Evolutionary conservation across 495 filamentous ascomycete species (phyloP), one percentile per base, ranked within the genome.

Genomic region (Ramalina peruviana): DNA sequence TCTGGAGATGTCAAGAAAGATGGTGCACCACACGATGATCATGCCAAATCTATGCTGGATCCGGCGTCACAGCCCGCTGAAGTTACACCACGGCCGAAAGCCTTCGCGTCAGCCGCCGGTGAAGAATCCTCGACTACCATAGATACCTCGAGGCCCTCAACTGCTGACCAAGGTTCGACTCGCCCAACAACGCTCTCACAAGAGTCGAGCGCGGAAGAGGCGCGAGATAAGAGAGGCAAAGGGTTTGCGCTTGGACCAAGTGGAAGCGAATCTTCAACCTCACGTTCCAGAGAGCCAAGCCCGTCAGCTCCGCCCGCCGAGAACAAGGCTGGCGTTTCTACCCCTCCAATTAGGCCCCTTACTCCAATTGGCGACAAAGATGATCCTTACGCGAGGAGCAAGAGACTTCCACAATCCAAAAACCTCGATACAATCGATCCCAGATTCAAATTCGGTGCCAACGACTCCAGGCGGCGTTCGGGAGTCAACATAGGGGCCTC

Each of bases 321-420:
- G 42, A 69, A 68, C 49, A 77, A 71, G 52, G 73, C 76, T 16
- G 78, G 79, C 53, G 74, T 70, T 25, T 62, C 63, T 21, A 80
- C 79, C n/a, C 79, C 78, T 21, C 71, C 75, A 50, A 74, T 72
- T 19, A 72, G 81, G 25, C 80, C 87, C 16, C 84, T 85, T 52
- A 88, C 86, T 38, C 89, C 87, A 4, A 70, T 78, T 11, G 87
- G 83, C 16, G 88, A 94, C 33, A 78, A 69, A 21, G 85, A 94
- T 62, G 88, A 97, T 60, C 88, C 90, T 7, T 94, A 94, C 63
- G 83, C 86, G 15, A 82, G 86, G 49, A 82, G 76, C 59, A 89
- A 82, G 58, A 81, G 89, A 16, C 80, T 80, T 20, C 80, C 81
- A 4, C 86, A 86, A 56, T 66, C 78, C 20, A 80, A 76, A 52